Percentiles rank a stretch among this genome's conserved stretches.
Evolutionary conservation across 2,329 filamentous ascomycete species (phyloP).

Genomic region (Trichoderma sp.): DNA sequence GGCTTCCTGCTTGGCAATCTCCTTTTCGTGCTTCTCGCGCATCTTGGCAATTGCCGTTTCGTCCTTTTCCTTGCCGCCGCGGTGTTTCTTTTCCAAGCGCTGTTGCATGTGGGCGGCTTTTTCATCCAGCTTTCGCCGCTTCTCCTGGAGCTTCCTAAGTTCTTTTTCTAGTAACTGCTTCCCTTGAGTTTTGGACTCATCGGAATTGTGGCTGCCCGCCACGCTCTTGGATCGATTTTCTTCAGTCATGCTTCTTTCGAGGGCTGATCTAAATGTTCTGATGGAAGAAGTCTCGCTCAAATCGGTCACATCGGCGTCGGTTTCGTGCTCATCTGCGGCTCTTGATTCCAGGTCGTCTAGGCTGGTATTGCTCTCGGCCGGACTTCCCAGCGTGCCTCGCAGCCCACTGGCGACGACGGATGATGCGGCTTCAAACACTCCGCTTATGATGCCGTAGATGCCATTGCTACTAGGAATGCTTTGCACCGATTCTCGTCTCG

Average conservation of each 20-base stretch:
- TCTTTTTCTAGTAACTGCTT: slow-evolving; percentile 56
- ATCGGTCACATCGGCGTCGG: slow-evolving; percentile 27
- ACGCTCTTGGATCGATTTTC: slow-evolving; percentile 33
- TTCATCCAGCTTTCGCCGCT: slow-evolving; percentile 62
- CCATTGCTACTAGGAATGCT: slow-evolving; percentile 46
- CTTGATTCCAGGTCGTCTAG: slow-evolving; percentile 33
- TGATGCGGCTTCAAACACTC: slow-evolving; percentile 54
- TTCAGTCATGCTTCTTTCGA: slow-evolving; percentile 40
- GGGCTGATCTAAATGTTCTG: slow-evolving; percentile 52
- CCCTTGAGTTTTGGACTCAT: slow-evolving; percentile 41
- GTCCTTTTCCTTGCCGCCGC: slow-evolving; percentile 54
- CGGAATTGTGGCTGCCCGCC: slow-evolving; percentile 37
- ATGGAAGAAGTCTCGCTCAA: slow-evolving; percentile 50
- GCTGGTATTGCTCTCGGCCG: slow-evolving; percentile 33
- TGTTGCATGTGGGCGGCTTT: slow-evolving; percentile 60
- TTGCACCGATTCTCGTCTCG: slow-evolving; percentile 34
- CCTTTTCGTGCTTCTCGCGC: slow-evolving; percentile 63
- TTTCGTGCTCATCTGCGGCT: slow-evolving; percentile 33
- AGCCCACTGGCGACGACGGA: slow-evolving; percentile 47
- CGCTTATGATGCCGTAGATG: slow-evolving; percentile 58
- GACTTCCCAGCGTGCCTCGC: slow-evolving; percentile 34
- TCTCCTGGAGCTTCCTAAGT: slow-evolving; percentile 62
- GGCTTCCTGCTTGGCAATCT: slow-evolving; percentile 66
- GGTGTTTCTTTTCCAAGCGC: slow-evolving; percentile 47
- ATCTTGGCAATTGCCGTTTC: slow-evolving; percentile 56